A percentile compares a stretch with the other conserved stretches of the same genome.
Conservation (phyloP, 2,329 filamentous ascomycete genomes). For the Metarhizium sp. region DNA sequence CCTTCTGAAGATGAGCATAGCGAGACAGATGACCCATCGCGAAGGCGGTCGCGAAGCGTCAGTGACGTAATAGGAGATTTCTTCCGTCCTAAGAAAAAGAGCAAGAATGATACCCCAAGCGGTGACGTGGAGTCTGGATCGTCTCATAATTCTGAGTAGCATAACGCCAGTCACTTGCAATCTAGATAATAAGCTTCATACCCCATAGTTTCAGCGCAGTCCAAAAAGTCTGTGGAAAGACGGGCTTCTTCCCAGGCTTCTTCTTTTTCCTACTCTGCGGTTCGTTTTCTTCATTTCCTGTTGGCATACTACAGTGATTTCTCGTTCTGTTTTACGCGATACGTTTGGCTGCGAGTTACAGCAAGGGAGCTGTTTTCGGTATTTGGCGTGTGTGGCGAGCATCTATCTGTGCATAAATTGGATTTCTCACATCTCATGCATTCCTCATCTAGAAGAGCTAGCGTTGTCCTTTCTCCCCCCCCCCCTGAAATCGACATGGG, state of each 20-base stretch:
- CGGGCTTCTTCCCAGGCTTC: neutral
- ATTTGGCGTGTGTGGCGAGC: neutral
- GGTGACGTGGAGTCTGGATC: neutral
- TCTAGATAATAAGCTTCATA: neutral
- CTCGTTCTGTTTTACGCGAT: too few species aligned
- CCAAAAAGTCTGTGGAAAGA: too few species aligned
- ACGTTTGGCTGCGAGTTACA: too few species aligned
- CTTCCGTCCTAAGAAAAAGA: slow-evolving; percentile 26
- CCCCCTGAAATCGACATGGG: too few species aligned
- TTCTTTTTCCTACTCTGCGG: neutral
- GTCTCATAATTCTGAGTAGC: neutral
- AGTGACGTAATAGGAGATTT: slow-evolving; percentile 32
- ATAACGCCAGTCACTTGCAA: neutral
- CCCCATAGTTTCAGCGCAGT: too few species aligned
- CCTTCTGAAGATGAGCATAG: slow-evolving; percentile 10
- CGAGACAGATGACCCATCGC: slow-evolving; percentile 11
- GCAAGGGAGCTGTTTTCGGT: too few species aligned
- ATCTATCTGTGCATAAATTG: neutral
- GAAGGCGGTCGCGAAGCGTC: slow-evolving; percentile 27
- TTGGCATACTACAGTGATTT: too few species aligned
- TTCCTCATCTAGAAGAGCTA: neutral
- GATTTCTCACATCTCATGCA: neutral
- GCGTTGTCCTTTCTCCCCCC: too few species aligned
- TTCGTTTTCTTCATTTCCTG: too few species aligned
- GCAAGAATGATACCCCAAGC: slow-evolving; percentile 14